Percentiles rank a stretch among this genome's conserved stretches.
Evolutionary conservation across 2,329 filamentous ascomycete genomes (phyloP).

Genomic region (Colletotrichum filicis): DNA sequence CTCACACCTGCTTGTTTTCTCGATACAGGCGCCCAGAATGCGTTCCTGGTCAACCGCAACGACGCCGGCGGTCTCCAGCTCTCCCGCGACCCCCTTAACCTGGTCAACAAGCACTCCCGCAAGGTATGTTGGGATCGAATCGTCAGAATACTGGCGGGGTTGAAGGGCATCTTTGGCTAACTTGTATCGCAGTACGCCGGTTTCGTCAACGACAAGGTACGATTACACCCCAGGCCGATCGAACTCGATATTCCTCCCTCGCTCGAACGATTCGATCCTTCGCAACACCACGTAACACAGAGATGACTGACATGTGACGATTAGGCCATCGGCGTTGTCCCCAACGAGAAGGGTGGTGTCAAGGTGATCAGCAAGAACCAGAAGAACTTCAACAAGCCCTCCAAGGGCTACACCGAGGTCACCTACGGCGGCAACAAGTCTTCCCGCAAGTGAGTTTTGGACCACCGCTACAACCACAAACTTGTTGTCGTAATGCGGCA

Average conservation of each 20-base stretch:
- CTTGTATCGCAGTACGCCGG: slow-evolving; percentile 77
- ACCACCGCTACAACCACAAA: background rate
- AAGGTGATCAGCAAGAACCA: slow-evolving; percentile 87
- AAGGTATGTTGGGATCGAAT: slow-evolving; percentile 70
- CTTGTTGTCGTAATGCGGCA: background rate
- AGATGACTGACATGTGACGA: slow-evolving; percentile 34
- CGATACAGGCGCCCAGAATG: slow-evolving; percentile 81
- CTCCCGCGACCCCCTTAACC: slow-evolving; percentile 94
- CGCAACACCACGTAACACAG: background rate
- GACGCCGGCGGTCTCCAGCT: slow-evolving; percentile 84
- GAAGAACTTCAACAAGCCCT: slow-evolving; percentile 78
- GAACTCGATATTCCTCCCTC: background rate
- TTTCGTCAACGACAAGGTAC: slow-evolving; percentile 93
- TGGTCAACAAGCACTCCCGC: slow-evolving; percentile 89
- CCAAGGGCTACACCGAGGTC: slow-evolving; percentile 70
- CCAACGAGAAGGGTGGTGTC: slow-evolving; percentile 82
- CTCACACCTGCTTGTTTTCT: slow-evolving; percentile 11
- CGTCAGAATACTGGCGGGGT: background rate
- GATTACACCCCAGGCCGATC: background rate
- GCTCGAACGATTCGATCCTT: slow-evolving; percentile 31
- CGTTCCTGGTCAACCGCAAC: slow-evolving; percentile 92
- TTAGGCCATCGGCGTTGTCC: slow-evolving; percentile 84
- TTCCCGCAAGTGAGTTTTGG: slow-evolving; percentile 76
- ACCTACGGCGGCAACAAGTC: slow-evolving; percentile 77
- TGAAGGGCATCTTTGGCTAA: slow-evolving; percentile 46